These are phyloP conservation scores for Naegleria gruberi DNA, from an alignment of 208 protist species.

Conservation along the genomic window DNA sequence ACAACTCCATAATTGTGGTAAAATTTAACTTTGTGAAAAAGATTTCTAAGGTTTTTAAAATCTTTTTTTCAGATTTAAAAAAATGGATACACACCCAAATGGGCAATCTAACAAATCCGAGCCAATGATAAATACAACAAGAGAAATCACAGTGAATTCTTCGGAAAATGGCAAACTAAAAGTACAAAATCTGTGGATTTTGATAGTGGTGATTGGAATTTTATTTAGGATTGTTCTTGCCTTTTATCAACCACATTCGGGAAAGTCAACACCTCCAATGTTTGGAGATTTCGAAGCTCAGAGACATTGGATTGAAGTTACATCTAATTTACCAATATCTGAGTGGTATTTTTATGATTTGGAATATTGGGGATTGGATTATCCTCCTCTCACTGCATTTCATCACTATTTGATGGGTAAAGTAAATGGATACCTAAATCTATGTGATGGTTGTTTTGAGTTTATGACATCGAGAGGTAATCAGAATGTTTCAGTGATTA, in stretches of 20 bases:
- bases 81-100: no score
- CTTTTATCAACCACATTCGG: constrained; percentile 30
- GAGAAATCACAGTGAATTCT: no score
- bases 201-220: background rate
- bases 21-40: no score
- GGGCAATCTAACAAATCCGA: no score
- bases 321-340: constrained; percentile 43
- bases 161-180: no score
- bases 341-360: constrained; percentile 69
- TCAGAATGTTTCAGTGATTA: constrained; percentile 31
- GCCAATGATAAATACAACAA: no score
- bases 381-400: constrained; percentile 82
- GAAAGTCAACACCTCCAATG: constrained; percentile 60
- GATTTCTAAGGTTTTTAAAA: no score
- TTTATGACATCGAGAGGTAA: background rate
- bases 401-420: constrained; percentile 51
- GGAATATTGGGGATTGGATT: constrained; percentile 86
- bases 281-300: constrained; percentile 86
- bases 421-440: constrained; percentile 26
- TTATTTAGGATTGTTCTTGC: background rate
- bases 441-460: background rate
- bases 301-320: constrained; percentile 88
- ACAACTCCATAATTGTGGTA: no score
- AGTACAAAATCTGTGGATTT: background rate
- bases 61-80: no score